These are phyloP conservation scores for Coemansia sp. DNA, from an alignment of 192 early-diverging fungal species.

Conservation along the genomic window DNA sequence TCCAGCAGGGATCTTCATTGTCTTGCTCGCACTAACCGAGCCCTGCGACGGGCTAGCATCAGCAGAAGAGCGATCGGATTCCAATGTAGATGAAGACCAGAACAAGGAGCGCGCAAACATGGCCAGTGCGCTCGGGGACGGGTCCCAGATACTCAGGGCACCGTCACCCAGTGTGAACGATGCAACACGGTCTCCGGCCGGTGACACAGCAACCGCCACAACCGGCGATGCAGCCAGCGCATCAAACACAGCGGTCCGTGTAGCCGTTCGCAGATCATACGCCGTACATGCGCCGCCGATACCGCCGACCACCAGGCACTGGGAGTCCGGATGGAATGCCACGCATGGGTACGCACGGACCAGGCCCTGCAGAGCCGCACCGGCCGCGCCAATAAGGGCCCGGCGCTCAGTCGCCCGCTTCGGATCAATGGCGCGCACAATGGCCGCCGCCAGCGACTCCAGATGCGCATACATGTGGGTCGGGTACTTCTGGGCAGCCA, in stretches of 20 bases:
- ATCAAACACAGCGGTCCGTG: slow-evolving; percentile 41
- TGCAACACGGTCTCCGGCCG: slow-evolving; percentile 43
- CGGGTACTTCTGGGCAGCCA: slow-evolving; percentile 35
- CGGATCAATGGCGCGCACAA: slow-evolving; percentile 47
- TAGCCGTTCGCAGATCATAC: slow-evolving; percentile 48
- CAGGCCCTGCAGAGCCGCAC: slow-evolving; percentile 45
- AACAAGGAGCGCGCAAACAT: slow-evolving; percentile 52
- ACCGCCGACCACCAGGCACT: slow-evolving; percentile 41
- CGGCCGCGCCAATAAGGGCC: slow-evolving; percentile 42
- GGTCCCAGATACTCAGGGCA: slow-evolving; percentile 48
- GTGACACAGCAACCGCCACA: slow-evolving; percentile 47
- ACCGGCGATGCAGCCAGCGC: slow-evolving; percentile 23
- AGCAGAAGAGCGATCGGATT: not conserved
- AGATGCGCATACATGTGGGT: slow-evolving; percentile 29
- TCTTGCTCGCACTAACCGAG: slow-evolving; percentile 33
- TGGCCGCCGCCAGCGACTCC: slow-evolving; percentile 29
- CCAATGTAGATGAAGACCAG: slow-evolving; percentile 15
- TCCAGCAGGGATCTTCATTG: slow-evolving; percentile 43
- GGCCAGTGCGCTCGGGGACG: slow-evolving; percentile 47
- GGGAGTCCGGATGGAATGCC: slow-evolving; percentile 42
- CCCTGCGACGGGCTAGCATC: slow-evolving; percentile 10
- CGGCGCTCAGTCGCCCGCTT: slow-evolving; percentile 37
- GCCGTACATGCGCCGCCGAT: slow-evolving; percentile 41
- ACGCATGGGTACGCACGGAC: slow-evolving; percentile 45
- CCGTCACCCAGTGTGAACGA: slow-evolving; percentile 48